These are phyloP conservation scores for Starmerella apicola DNA, from an alignment of 805 yeast species.

Conservation along the genomic window DNA sequence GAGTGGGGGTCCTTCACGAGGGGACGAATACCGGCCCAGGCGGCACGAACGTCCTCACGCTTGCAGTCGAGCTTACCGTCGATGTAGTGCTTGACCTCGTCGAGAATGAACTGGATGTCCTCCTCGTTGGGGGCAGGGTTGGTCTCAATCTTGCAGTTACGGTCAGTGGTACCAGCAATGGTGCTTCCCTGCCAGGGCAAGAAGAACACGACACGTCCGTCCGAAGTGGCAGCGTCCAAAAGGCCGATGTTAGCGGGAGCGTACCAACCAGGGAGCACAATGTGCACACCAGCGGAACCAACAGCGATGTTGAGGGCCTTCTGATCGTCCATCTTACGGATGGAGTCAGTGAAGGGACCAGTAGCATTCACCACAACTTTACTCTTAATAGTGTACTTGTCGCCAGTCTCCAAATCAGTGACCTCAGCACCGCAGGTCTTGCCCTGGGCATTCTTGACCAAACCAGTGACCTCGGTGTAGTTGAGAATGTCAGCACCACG, in stretches of 20 bases:
- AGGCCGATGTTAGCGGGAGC: conserved; percentile 81
- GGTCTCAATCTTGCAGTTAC: conserved; percentile 39
- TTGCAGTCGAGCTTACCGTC: conserved; percentile 63
- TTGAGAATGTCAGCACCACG: conserved; percentile 83
- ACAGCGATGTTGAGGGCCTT: conserved; percentile 63
- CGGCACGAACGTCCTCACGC: conserved; percentile 81
- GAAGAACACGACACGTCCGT: conserved; percentile 93
- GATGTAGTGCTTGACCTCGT: conserved; percentile 79
- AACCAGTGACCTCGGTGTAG: conserved; percentile 68
- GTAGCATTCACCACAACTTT: conserved; percentile 81
- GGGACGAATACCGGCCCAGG: conserved; percentile 97
- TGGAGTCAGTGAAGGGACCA: conserved; percentile 79
- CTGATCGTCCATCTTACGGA: conserved; percentile 72
- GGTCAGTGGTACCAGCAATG: conserved; percentile 92
- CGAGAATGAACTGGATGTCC: conserved; percentile 76
- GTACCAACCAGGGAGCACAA: conserved; percentile 82
- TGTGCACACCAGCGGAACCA: conserved; percentile 89
- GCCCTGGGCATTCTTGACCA: conserved; percentile 48
- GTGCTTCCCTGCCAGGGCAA: conserved; percentile 97
- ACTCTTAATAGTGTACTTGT: conserved; percentile 55
- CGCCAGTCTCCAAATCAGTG: conserved; percentile 42
- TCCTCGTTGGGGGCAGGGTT: conserved; percentile 75
- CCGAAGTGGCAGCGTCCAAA: conserved; percentile 82
- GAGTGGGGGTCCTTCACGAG: conserved; percentile 62
- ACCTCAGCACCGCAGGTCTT: conserved; percentile 68